These are phyloP conservation scores for Fusarium sp. DNA, from an alignment of 2,329 filamentous ascomycete genomes.

Conservation along the genomic window DNA sequence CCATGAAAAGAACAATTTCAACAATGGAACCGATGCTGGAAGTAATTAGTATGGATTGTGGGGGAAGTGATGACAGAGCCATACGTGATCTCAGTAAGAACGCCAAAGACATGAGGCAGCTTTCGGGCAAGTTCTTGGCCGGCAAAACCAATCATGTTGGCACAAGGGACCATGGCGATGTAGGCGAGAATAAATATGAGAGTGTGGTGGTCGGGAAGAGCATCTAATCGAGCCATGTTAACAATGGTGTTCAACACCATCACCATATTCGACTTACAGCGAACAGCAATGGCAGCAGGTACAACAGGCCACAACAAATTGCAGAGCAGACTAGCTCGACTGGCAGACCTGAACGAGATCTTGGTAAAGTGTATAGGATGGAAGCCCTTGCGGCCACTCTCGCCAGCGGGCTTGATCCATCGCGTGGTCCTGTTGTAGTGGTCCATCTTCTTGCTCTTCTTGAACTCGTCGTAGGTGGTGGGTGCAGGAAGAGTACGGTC, in stretches of 20 bases:
- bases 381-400: constrained; percentile 60
- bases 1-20: constrained; percentile 86
- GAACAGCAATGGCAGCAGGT: constrained; percentile 60
- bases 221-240: constrained; percentile 42
- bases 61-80: constrained; percentile 23
- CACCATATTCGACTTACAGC: constrained; percentile 42
- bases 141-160: constrained; percentile 62
- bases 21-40: constrained; percentile 76
- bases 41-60: constrained; percentile 10
- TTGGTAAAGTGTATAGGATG: constrained; percentile 57
- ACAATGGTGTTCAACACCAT: not conserved
- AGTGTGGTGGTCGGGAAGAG: constrained; percentile 51
- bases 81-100: constrained; percentile 70
- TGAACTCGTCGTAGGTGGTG: constrained; percentile 43
- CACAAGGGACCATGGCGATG: constrained; percentile 64
- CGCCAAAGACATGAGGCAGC: constrained; percentile 77
- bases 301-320: constrained; percentile 65
- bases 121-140: constrained; percentile 82
- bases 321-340: constrained; percentile 58
- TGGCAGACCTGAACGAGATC: constrained; percentile 58
- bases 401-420: constrained; percentile 50
- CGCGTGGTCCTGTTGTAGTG: constrained; percentile 18
- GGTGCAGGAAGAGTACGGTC: constrained; percentile 42
- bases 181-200: constrained; percentile 63
- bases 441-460: constrained; percentile 24